These are phyloP conservation scores for Macrotyloma uniflorum DNA, from an alignment of 306 rosid species.

Conservation along the genomic window DNA sequence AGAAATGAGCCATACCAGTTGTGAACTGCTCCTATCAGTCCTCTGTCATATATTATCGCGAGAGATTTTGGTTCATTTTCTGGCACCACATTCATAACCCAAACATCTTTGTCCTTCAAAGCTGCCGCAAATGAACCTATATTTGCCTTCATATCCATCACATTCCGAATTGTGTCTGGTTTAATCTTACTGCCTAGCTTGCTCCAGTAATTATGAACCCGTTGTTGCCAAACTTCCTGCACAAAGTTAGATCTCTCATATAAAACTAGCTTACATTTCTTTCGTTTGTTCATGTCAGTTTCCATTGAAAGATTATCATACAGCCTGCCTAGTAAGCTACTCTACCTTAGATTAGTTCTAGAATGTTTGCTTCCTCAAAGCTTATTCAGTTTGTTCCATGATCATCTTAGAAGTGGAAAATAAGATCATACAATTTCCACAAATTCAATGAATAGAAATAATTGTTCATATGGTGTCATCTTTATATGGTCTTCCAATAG, in stretches of 20 bases:
- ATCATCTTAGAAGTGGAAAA: neutral
- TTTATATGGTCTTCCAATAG: neutral
- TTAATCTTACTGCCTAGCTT: conserved; percentile 60
- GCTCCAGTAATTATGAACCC: conserved; percentile 71
- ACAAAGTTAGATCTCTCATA: conserved; percentile 28
- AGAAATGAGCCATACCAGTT: conserved; percentile 54
- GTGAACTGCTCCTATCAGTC: conserved; percentile 73
- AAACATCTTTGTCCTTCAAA: conserved; percentile 65
- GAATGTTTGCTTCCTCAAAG: conserved; percentile 3
- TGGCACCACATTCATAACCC: conserved; percentile 86
- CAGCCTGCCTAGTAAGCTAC: neutral
- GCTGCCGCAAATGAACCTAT: conserved; percentile 87
- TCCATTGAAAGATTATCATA: no score
- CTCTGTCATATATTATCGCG: conserved; percentile 79
- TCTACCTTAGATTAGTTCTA: neutral
- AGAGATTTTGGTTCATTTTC: conserved; percentile 76
- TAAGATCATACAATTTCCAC: neutral
- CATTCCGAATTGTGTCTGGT: conserved; percentile 63
- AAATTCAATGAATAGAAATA: neutral
- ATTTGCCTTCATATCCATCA: conserved; percentile 85
- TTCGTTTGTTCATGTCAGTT: neutral
- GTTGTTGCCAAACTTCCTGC: conserved; percentile 65
- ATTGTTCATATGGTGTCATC: neutral
- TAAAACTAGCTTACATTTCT: neutral
- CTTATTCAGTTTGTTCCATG: neutral